Base-by-base conservation (phyloP, 306 rosid species). In the Inga leiocalycina region DNA sequence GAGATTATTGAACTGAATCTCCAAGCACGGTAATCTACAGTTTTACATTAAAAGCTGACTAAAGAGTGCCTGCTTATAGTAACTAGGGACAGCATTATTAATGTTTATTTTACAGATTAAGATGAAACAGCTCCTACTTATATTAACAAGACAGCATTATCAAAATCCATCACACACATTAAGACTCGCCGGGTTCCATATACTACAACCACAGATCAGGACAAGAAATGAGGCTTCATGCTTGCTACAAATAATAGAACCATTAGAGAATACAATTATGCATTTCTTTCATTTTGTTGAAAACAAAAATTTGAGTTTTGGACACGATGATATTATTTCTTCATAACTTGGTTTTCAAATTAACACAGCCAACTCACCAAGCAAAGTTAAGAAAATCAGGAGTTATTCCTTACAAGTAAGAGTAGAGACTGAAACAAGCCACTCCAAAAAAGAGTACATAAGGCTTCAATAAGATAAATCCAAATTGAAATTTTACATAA, bases 1-100 rank as follows among this genome's bases (percentile, higher is more conserved):
- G 48, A 85, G 75, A 87, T 82, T 34, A 79, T 73, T 75, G 46
- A 78, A 77, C 51, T 66, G 68, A 74, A 56, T 75, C 70, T 52
- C 76, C 20, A 73, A 79, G 69, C 12, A 49, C 46, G 22, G 73
- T 4, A 65, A 32, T 71, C 48, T 64, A 56, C 12, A 39, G 68
- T 54, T 75, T 43, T 49, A 71, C 73, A 66, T 61, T 24, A 70
- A 69, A 73, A 20, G 16, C 32, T 62, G 27, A 65, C 43, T 5
- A 27, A 27, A 54, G 57, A 39, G 54, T 9, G 22, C 57, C 35
- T 0, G 22, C 9, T n/a, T 20, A 43, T 10, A 22, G 75, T 12
- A 71, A 43, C 19, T 10, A n/a, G 10, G 6, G 19, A 41, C 19
- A 14, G 56, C 76, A 44, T 24, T 5, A 24, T 22, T 13, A 45